These are phyloP conservation scores for Hypoxylon sp. DNA, from an alignment of 2,329 filamentous ascomycete genomes.

Conservation along the genomic window DNA sequence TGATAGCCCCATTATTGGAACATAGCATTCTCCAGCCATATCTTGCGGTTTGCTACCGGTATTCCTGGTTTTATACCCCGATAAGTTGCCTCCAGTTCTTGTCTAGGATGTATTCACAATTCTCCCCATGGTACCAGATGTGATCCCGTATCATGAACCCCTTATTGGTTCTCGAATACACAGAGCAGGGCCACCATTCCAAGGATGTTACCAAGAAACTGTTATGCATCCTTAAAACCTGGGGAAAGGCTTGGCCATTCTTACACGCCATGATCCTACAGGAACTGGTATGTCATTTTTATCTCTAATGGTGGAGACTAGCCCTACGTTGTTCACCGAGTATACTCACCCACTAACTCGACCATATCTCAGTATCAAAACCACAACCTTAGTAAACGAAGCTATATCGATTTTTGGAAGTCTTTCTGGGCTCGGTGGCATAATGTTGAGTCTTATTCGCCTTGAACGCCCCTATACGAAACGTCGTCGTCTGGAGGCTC, in stretches of 20 bases:
- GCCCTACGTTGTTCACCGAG: slow-evolving; percentile 8
- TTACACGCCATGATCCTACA: neutral
- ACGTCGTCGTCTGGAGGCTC: neutral
- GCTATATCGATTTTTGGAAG: too few species aligned
- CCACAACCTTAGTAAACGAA: neutral
- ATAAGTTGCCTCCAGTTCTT: neutral
- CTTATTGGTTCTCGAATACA: slow-evolving; percentile 2
- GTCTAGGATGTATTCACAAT: neutral
- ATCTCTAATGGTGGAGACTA: neutral
- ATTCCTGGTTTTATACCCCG: neutral
- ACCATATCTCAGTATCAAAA: neutral
- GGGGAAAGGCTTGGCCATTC: slow-evolving; percentile 26
- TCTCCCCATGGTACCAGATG: slow-evolving; percentile 6
- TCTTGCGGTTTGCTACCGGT: slow-evolving; percentile 34
- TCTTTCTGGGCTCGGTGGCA: neutral
- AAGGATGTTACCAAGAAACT: slow-evolving; percentile 1
- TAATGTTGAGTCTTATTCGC: neutral
- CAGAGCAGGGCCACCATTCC: neutral
- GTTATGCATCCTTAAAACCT: slow-evolving; percentile 18
- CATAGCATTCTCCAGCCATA: slow-evolving; percentile 3
- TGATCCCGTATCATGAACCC: neutral
- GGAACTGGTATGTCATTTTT: neutral
- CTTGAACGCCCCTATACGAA: neutral
- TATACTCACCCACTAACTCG: neutral
- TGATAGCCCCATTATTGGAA: neutral